Base-by-base conservation (phyloP, 176 grass and related monocot genomes). In the Eragrostis curvula region DNA sequence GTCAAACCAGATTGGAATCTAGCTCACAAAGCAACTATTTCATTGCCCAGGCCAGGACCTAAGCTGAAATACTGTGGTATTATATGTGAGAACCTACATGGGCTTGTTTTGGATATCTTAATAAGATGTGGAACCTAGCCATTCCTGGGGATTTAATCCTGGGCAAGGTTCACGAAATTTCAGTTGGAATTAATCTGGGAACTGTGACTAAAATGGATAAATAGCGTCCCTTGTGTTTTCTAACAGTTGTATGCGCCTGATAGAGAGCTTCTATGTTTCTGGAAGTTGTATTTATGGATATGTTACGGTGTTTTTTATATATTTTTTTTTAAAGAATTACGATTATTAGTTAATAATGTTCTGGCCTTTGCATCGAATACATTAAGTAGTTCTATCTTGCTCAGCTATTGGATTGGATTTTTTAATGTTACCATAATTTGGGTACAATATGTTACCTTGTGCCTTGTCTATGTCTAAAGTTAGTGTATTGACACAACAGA, bases 21-120 rank as follows among this genome's bases (percentile, higher is more conserved):
- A 67, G 23, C 12, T 25, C 7, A 48, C 10, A 78, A 21, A 13
- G 20, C 41, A 29, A 65, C 27, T 64, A 65, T 78, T 32, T 56
- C 50, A 24, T 84, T 11, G n/a, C 72, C 15, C 58, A 70, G 17
- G 17, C 76, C 5, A 53, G n/a, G n/a, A 50, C 23, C 65, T 73
- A 13, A 65, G 44, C 50, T 50, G 44, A 79, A 80, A 74, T 44
- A 42, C 40, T 27, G 6, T 5, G 21, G 63, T 50, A 76, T 61
- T 16, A 40, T 71, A 75, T 53, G 13, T 43, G 18, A 75, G 71
- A 50, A 24, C n/a, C 13, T 17, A 8, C 39, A 71, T 9, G 3
- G 1, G 42, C 12, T 66, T 83, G 28, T 73, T 79, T 66, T 72
- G 66, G 66, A 27, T 39, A 83, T 5, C 3, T 5, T 60, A 80